Evolutionary conservation across 2,329 filamentous ascomycete genomes (phyloP), one percentile per base, ranked within the genome.

Genomic region (Colletotrichum horii): DNA sequence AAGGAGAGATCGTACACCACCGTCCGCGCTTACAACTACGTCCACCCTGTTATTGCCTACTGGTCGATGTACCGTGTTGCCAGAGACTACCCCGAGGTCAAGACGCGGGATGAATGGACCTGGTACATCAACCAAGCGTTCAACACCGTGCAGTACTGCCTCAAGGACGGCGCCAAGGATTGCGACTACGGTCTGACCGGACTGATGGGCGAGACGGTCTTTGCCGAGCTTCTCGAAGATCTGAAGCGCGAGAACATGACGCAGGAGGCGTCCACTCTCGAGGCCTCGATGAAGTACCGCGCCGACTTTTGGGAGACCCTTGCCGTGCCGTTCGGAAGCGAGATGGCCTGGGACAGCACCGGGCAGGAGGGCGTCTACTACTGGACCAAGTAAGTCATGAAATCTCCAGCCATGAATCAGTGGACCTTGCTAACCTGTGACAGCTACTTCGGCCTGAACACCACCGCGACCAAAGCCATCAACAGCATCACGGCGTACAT

Each of bases 341-440:
- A 92, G 79, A 90, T 91, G 89, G 88, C 90, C 0, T 93, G 91
- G 91, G 91, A 93, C 73, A 91, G 88, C 0, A 92, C 91, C 0
- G 90, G 89, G 0, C 90, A 93, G 76, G 91, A 93, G 79, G 90
- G 90, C 1, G 89, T 92, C 0, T 92, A 91, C 75, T 90, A 90
- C 75, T 92, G 90, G 90, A 84, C 87, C 8, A 88, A 86, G 85
- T 86, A 77, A 80, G 81, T 78, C 3, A 11, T 2, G 14, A 22
- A 5, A 12, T 16, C 19, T 38, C 16, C 16, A 19, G 16, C 8
- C 16, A 43, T 11, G 8, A 19, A 43, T 16, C 16, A 0, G 8
- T 34, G 24, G 4, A 24, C 2, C n/a, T 12, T 26, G 19, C n/a
- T 73, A 62, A 73, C 62, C 1, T 9, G 7, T 6, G 43, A 9